Evolutionary conservation across 352 stramenopile genomes (phyloP).

Genomic region (Phytophthora litchii): DNA sequence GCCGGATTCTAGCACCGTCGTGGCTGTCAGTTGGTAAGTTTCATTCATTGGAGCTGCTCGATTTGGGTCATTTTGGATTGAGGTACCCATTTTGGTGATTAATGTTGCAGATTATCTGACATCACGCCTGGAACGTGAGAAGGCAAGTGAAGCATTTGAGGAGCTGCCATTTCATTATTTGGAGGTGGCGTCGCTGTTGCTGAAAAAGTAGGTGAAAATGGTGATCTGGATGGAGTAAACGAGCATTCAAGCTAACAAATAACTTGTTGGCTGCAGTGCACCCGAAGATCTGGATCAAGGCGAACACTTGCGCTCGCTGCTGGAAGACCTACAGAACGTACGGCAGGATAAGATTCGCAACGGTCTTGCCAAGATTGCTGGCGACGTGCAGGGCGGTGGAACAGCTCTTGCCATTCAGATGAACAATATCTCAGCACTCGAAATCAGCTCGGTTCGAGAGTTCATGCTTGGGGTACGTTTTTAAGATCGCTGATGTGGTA

Average conservation of each 20-base stretch:
- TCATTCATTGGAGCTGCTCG: constrained; percentile 1
- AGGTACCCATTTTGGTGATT: constrained; percentile 15
- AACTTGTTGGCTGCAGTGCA: constrained; percentile 44
- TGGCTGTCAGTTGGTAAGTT: constrained; percentile 81
- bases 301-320: constrained; percentile 77
- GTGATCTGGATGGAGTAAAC: no score
- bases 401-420: constrained; percentile 85
- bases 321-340: constrained; percentile 91
- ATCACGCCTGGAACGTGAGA: constrained; percentile 67
- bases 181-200: constrained; percentile 81
- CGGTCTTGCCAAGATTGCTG: constrained; percentile 83
- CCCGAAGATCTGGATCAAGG: constrained; percentile 85
- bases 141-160: constrained; percentile 75
- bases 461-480: constrained; percentile 84
- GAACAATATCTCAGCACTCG: constrained; percentile 88
- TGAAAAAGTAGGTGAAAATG: constrained; percentile 71
- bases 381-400: constrained; percentile 73
- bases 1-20: constrained; percentile 75
- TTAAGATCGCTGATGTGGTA: background rate
- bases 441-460: constrained; percentile 89
- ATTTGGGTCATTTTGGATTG: constrained; percentile 15
- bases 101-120: constrained; percentile 59
- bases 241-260: background rate
- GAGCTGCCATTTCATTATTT: constrained; percentile 89
- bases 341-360: constrained; percentile 90